These are phyloP conservation scores for Magnusiomyces paraingens DNA, from an alignment of 1,139 yeast species.

Conservation along the genomic window DNA sequence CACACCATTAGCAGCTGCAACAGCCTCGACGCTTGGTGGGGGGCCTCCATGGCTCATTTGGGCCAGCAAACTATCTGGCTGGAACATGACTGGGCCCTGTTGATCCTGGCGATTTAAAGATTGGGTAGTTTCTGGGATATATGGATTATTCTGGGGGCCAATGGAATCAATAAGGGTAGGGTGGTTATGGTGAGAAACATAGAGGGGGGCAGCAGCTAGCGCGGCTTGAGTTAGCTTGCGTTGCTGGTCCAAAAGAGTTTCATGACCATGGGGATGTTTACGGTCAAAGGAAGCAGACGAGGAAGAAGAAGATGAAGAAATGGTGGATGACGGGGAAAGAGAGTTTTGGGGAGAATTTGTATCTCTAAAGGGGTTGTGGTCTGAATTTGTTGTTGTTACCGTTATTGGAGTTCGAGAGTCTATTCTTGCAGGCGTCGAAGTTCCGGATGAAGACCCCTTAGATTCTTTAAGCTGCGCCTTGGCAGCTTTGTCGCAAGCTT, in stretches of 20 bases:
- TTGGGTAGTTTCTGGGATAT: background rate
- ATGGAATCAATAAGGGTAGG: slow-evolving; percentile 7
- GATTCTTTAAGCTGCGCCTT: too few relatives aligned
- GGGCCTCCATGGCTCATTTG: background rate
- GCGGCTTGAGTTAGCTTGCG: background rate
- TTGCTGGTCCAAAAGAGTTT: slow-evolving; percentile 1
- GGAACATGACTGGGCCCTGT: background rate
- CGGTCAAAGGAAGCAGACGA: background rate
- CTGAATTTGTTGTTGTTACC: too few relatives aligned
- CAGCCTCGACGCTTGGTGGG: background rate
- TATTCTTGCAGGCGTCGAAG: too few relatives aligned
- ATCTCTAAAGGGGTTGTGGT: too few relatives aligned
- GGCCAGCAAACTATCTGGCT: slow-evolving; percentile 4
- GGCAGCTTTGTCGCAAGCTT: slow-evolving; percentile 8
- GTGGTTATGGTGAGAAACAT: background rate
- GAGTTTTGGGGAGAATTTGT: too few relatives aligned
- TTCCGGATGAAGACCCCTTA: too few relatives aligned
- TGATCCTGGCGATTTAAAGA: background rate
- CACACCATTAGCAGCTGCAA: background rate
- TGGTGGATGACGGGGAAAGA: background rate
- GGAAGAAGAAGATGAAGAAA: slow-evolving; percentile 1
- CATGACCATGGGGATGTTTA: background rate
- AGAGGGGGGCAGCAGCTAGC: background rate
- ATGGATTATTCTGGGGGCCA: background rate
- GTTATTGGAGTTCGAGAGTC: too few relatives aligned